Percentiles rank a stretch among this genome's conserved stretches.
Conservation (phyloP, 257 asterid genomes). For the Nicotiana tomentosiformis region DNA sequence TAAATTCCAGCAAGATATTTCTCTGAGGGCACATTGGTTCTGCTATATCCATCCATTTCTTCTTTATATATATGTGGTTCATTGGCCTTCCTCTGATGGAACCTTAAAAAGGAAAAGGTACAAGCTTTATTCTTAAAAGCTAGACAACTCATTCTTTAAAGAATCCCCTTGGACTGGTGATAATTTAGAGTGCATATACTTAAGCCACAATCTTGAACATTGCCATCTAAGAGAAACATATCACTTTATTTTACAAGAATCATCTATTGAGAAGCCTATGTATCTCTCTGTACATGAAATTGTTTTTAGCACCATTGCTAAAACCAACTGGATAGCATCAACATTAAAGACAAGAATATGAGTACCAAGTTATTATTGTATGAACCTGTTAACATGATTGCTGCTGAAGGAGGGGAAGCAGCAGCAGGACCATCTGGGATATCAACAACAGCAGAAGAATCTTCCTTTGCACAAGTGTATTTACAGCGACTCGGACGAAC, state of each 20-base stretch:
- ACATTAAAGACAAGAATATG: conserved; percentile 21
- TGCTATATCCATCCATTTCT: not conserved
- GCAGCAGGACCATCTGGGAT: conserved; percentile 31
- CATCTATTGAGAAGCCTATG: not conserved
- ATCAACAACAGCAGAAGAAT: conserved; percentile 11
- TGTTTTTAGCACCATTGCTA: not conserved
- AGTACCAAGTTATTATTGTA: conserved; percentile 13
- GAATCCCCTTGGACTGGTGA: not conserved
- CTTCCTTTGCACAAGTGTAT: conserved; percentile 55
- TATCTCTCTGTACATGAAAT: not conserved
- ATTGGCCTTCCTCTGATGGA: too few species aligned
- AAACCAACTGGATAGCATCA: not conserved
- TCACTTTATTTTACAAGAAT: not conserved
- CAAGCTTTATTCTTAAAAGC: too few species aligned
- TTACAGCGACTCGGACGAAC: conserved; percentile 76
- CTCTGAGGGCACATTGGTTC: too few species aligned
- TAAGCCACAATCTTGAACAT: not conserved
- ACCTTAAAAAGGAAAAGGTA: too few species aligned
- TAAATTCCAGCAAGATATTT: too few species aligned
- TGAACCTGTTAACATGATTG: conserved; percentile 18
- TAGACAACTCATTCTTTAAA: not conserved
- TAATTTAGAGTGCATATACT: not conserved
- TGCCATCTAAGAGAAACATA: not conserved
- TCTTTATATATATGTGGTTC: too few species aligned
- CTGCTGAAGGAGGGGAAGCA: conserved; percentile 41